A percentile compares a stretch with the other conserved stretches of the same genome.
These are phyloP conservation scores for Incumbomyces lentus DNA, from an alignment of 2,329 filamentous ascomycete species.

Conservation along the genomic window DNA sequence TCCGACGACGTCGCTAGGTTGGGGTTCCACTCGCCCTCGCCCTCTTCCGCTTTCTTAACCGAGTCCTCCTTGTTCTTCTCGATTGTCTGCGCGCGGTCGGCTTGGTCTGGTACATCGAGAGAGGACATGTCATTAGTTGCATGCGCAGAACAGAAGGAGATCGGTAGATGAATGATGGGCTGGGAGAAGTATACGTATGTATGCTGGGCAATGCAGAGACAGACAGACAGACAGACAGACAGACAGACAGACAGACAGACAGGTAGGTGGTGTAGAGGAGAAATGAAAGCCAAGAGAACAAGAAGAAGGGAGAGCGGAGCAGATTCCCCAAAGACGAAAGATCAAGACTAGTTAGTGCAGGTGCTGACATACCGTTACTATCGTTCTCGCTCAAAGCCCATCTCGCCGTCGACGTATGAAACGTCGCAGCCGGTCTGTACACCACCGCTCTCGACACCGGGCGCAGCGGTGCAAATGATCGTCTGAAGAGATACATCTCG, in stretches of 20 bases:
- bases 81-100: conserved; percentile 15
- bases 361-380: background rate
- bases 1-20: conserved; percentile 18
- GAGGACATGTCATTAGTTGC: too few relatives aligned
- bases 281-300: background rate
- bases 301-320: background rate
- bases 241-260: too few relatives aligned
- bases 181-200: too few relatives aligned
- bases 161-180: background rate
- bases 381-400: conserved; percentile 1
- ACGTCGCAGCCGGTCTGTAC: conserved; percentile 4
- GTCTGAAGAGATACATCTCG: conserved; percentile 1
- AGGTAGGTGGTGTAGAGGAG: background rate
- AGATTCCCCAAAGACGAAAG: background rate
- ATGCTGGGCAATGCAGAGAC: too few relatives aligned
- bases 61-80: conserved; percentile 18
- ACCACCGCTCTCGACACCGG: conserved; percentile 1
- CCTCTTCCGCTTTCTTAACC: conserved; percentile 15
- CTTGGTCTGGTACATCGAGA: conserved; percentile 6
- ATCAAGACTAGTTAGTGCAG: background rate
- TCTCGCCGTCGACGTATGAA: conserved; percentile 6
- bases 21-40: conserved; percentile 21
- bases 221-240: too few relatives aligned
- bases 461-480: conserved; percentile 3
- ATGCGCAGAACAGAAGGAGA: background rate